Base-by-base conservation (phyloP, 2,329 filamentous ascomycete genomes). In the Hymenoscyphus infarciens region DNA sequence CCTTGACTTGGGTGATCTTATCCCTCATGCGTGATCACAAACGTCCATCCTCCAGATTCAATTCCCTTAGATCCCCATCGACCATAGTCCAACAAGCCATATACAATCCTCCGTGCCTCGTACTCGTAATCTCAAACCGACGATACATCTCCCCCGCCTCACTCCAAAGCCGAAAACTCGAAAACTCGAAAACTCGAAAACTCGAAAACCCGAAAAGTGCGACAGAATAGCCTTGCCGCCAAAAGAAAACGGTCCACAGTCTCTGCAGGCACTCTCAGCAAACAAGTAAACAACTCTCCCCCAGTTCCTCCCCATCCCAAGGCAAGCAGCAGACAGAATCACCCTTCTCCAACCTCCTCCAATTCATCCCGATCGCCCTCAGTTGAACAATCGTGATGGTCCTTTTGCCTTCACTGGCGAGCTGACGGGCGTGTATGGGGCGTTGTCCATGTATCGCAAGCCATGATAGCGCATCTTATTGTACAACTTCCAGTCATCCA, bases 261-360 rank as follows among this genome's bases (percentile, higher is more conserved):
- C 75, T 99, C 95, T 0, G 94, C 98, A 8, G 95, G 95, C 22
- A 99, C 95, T 60, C 95, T 83, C 6, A 99, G 87, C 1, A 92
- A 87, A 76, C 95, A 99, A 0, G 95, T 95, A 2, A 94, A 92
- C 1, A 98, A 82, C 77, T 99, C 10, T n/a, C 96, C 60, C 95
- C 96, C 55, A 93, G 74, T 35, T 13, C 2, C 10, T 35, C 33
- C 33, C 33, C 13, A 35, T 35, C 33, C 33, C 13, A 15, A 35
- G 33, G 13, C 13, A 35, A 35, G 33, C 2, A 2, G 33, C 33
- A 35, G 13, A 35, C 10, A 35, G 33, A 15, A 15, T 4, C 33
- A 35, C 10, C n/a, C n/a, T n/a, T n/a, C n/a, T 35, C 33, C 33
- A 35, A 35, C 13, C 33, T 10, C 33, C 33, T 31, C 29, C 29